Evolutionary conservation across 495 filamentous ascomycete genomes (phyloP).

Genomic region (Penicillium bialowiezense): DNA sequence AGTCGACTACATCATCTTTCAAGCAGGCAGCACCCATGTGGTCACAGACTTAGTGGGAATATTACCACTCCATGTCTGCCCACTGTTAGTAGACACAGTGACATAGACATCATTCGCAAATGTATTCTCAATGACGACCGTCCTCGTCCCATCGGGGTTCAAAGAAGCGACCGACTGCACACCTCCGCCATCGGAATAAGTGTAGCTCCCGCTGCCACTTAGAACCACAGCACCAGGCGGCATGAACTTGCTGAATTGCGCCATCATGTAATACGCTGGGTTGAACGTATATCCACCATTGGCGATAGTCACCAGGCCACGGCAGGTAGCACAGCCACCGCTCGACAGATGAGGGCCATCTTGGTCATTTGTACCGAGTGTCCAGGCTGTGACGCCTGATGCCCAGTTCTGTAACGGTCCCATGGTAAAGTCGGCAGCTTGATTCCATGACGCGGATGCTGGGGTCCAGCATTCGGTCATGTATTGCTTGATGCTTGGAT

Average conservation of each 20-base stretch:
- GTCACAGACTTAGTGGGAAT: conserved; percentile 45
- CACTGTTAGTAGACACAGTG: conserved; percentile 37
- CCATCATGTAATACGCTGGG: conserved; percentile 55
- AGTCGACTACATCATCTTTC: too few relatives aligned
- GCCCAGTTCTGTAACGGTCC: conserved; percentile 58
- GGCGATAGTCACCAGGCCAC: conserved; percentile 49
- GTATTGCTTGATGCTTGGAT: conserved; percentile 47
- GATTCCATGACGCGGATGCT: conserved; percentile 43
- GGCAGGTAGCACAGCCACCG: conserved; percentile 48
- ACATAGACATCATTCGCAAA: conserved; percentile 50
- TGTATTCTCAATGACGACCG: conserved; percentile 53
- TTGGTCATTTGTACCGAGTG: conserved; percentile 47
- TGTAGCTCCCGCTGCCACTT: conserved; percentile 45
- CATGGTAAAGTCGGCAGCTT: conserved; percentile 51
- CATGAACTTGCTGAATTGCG: conserved; percentile 57
- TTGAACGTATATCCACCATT: conserved; percentile 42
- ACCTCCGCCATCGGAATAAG: conserved; percentile 38
- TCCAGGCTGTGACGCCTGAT: conserved; percentile 51
- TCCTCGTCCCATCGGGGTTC: conserved; percentile 50
- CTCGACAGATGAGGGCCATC: conserved; percentile 51
- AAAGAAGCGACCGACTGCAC: conserved; percentile 48
- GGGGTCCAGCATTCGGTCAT: conserved; percentile 61
- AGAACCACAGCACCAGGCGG: conserved; percentile 47
- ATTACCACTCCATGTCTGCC: conserved; percentile 52
- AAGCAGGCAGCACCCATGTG: conserved; percentile 50